Percentiles rank a stretch among this genome's conserved stretches.
Evolutionary conservation across 768 basidiomycete genomes (phyloP).

Genomic region (Lanmaoa rubissima): DNA sequence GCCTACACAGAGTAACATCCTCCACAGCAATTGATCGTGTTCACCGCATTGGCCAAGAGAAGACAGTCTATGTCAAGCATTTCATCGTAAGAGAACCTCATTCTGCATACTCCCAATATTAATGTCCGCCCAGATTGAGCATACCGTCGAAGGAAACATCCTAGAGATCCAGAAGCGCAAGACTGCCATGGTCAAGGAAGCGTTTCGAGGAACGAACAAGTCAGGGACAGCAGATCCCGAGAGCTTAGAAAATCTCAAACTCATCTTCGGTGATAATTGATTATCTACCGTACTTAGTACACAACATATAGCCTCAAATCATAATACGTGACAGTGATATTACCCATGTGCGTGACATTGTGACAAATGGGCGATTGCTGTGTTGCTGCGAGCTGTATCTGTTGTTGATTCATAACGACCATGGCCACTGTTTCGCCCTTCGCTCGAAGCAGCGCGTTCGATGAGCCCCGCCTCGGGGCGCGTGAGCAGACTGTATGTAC

Average conservation of each 20-base stretch:
- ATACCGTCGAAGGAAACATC: constrained; percentile 80
- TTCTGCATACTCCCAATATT: not conserved
- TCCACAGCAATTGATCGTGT: constrained; percentile 81
- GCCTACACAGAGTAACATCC: constrained; percentile 2
- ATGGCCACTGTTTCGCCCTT: constrained; percentile 51
- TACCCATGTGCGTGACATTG: constrained; percentile 21
- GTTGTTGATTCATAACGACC: constrained; percentile 24
- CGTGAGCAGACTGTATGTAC: constrained; percentile 57
- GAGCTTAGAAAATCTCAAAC: constrained; percentile 75
- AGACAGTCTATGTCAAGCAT: constrained; percentile 79
- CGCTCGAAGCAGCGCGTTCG: constrained; percentile 58
- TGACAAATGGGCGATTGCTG: constrained; percentile 20
- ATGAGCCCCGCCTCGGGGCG: constrained; percentile 47
- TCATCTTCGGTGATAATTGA: constrained; percentile 21
- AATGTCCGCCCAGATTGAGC: constrained; percentile 47
- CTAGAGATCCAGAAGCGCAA: constrained; percentile 83
- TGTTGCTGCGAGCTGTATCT: constrained; percentile 18
- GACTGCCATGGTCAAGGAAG: constrained; percentile 82
- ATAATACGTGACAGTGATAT: constrained; percentile 45
- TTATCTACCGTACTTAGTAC: constrained; percentile 39
- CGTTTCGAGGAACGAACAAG: constrained; percentile 59
- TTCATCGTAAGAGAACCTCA: constrained; percentile 60
- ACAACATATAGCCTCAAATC: not conserved
- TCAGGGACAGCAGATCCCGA: constrained; percentile 55
- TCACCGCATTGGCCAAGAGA: constrained; percentile 81